A percentile compares a stretch with the other conserved stretches of the same genome.
Conservation (phyloP, 345 rosid genomes). For the Brassica cretica region DNA sequence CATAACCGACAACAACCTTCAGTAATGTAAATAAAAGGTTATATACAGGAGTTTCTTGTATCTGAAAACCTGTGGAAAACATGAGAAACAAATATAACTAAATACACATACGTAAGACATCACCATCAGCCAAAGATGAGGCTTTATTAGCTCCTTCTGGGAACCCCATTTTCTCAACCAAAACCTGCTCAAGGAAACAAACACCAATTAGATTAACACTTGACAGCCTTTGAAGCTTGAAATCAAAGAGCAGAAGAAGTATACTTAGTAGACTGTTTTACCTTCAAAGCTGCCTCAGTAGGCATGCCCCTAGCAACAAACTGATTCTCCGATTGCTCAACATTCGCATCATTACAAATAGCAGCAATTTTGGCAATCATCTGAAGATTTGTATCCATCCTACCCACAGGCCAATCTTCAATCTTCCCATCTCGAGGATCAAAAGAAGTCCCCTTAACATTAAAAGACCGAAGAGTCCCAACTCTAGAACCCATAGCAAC, state of each 20-base stretch:
- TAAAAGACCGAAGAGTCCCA: conserved; percentile 68
- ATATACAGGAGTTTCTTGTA: background rate
- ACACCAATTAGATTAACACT: background rate
- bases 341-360: conserved; percentile 78
- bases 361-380: conserved; percentile 89
- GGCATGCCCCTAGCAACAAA: conserved; percentile 77
- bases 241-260: background rate
- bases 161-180: conserved; percentile 96
- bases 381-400: conserved; percentile 86
- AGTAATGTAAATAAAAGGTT: background rate
- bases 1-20: conserved; percentile 72
- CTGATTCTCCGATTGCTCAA: conserved; percentile 66
- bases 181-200: conserved; percentile 52
- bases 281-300: conserved; percentile 99
- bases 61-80: background rate
- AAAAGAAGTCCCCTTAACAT: conserved; percentile 36
- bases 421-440: conserved; percentile 82
- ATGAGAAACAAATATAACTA: background rate
- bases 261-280: conserved; percentile 29
- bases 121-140: conserved; percentile 44
- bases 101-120: conserved; percentile 54
- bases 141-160: conserved; percentile 50
- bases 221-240: background rate
- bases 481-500: conserved; percentile 75
- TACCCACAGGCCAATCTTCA: conserved; percentile 65